A percentile compares a stretch with the other conserved stretches of the same genome.
Conservation (phyloP, 495 filamentous ascomycete genomes). For the Pyronema omphalodes region DNA sequence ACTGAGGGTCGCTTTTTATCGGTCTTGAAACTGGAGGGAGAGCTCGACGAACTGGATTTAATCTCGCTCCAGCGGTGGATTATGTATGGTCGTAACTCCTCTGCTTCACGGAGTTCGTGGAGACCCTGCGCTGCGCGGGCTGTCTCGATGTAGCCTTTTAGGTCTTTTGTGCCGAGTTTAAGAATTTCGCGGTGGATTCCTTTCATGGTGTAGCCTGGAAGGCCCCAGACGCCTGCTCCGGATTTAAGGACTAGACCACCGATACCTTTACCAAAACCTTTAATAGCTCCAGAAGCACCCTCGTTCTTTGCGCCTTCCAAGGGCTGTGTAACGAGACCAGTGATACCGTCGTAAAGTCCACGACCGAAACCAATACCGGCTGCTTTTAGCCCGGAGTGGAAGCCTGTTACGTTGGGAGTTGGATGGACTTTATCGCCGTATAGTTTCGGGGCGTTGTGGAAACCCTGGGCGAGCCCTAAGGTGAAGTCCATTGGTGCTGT, state of each 20-base stretch:
- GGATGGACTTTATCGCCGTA: slow-evolving; percentile 45
- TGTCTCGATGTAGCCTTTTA: slow-evolving; percentile 13
- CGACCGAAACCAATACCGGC: slow-evolving; percentile 47
- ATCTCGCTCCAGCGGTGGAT: background rate
- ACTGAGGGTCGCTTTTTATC: too few relatives aligned
- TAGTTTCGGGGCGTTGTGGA: slow-evolving; percentile 65
- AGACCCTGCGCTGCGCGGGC: slow-evolving; percentile 1
- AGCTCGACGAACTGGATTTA: background rate
- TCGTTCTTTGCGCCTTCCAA: slow-evolving; percentile 39
- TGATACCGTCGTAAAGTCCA: slow-evolving; percentile 57
- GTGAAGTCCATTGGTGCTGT: slow-evolving; percentile 55
- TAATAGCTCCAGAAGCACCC: slow-evolving; percentile 40
- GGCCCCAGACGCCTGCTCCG: slow-evolving; percentile 42
- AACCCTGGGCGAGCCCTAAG: slow-evolving; percentile 56
- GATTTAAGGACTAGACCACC: slow-evolving; percentile 58
- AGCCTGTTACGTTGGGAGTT: slow-evolving; percentile 41
- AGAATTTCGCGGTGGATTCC: slow-evolving; percentile 40
- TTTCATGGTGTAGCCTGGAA: slow-evolving; percentile 47
- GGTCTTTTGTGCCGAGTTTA: slow-evolving; percentile 26
- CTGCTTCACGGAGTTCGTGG: background rate
- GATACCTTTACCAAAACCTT: slow-evolving; percentile 56
- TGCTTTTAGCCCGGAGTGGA: slow-evolving; percentile 46
- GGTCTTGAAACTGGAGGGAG: background rate
- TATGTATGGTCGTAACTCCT: background rate
- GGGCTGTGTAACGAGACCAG: slow-evolving; percentile 50